A percentile compares a stretch with the other conserved stretches of the same genome.
Conservation (phyloP, 2,329 filamentous ascomycete species). For the Diaporthe sp. region DNA sequence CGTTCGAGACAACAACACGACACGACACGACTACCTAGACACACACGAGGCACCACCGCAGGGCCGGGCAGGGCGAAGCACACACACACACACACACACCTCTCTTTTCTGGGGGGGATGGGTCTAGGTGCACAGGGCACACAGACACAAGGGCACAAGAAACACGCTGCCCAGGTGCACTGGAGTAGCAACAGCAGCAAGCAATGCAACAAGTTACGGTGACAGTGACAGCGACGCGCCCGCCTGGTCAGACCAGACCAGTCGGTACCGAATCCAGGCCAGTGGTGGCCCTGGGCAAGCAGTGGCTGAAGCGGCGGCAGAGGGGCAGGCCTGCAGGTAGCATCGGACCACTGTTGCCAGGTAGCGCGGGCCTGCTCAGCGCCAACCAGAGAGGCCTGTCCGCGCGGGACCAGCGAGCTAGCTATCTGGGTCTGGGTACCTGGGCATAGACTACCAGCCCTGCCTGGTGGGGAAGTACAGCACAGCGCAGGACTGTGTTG, state of each 20-base stretch:
- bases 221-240: background rate
- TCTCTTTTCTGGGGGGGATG: background rate
- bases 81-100: too few species aligned
- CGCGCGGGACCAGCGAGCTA: slow-evolving; percentile 3
- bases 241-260: slow-evolving; percentile 5
- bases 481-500: slow-evolving; percentile 11
- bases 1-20: slow-evolving; percentile 17
- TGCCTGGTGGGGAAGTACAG: slow-evolving; percentile 19
- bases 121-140: background rate
- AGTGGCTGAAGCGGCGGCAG: slow-evolving; percentile 23
- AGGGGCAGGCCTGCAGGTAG: slow-evolving; percentile 17
- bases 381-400: slow-evolving; percentile 28
- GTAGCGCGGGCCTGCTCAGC: slow-evolving; percentile 21
- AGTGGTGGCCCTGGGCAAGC: slow-evolving; percentile 5
- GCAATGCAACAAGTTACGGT: background rate
- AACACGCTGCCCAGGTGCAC: slow-evolving; percentile 3
- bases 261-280: background rate
- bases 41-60: slow-evolving; percentile 5
- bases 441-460: slow-evolving; percentile 18
- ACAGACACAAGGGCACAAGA: slow-evolving; percentile 12
- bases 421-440: background rate
- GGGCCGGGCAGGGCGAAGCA: slow-evolving; percentile 15
- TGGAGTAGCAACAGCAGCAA: background rate
- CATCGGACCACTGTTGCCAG: slow-evolving; percentile 27
- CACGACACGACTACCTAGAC: background rate